Conservation (phyloP, 2,329 filamentous ascomycete genomes). For the Domatiomyces globalis region DNA sequence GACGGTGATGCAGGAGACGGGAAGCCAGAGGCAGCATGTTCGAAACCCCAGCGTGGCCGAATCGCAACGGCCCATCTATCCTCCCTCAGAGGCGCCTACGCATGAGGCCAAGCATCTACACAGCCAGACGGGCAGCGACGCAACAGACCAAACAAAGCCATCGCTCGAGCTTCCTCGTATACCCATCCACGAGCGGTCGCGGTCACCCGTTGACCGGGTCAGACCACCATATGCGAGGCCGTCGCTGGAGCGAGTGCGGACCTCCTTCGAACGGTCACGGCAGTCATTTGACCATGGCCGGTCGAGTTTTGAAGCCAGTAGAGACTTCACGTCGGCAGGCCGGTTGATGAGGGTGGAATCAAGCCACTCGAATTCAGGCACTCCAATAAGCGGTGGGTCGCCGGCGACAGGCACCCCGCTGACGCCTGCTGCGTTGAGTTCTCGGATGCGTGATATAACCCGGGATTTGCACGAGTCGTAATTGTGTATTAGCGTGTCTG, state of each 20-base stretch:
- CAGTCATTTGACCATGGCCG: constrained; percentile 76
- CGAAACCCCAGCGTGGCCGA: constrained; percentile 52
- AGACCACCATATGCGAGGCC: constrained; percentile 32
- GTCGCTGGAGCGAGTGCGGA: constrained; percentile 55
- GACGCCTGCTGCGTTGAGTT: constrained; percentile 8
- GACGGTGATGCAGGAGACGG: constrained; percentile 27
- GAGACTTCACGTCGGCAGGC: constrained; percentile 82
- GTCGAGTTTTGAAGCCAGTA: constrained; percentile 71
- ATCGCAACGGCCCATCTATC: constrained; percentile 83
- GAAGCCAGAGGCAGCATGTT: constrained; percentile 27
- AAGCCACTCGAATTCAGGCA: constrained; percentile 35
- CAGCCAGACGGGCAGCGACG: constrained; percentile 85
- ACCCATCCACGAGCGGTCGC: not conserved
- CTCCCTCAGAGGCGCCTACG: constrained; percentile 69
- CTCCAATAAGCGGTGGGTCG: not conserved
- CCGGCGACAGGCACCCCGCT: constrained; percentile 13
- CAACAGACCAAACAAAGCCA: constrained; percentile 63
- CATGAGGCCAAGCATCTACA: constrained; percentile 63
- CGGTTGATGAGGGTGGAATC: constrained; percentile 75
- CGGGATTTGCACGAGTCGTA: not conserved
- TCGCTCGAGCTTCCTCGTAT: constrained; percentile 11
- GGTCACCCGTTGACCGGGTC: constrained; percentile 22
- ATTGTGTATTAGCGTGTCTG: not conserved
- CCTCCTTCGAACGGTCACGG: constrained; percentile 77
- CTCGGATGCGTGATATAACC: not conserved